These are phyloP conservation scores for Kwoniella shivajii DNA, from an alignment of 1,284 basidiomycete genomes.

Conservation along the genomic window DNA sequence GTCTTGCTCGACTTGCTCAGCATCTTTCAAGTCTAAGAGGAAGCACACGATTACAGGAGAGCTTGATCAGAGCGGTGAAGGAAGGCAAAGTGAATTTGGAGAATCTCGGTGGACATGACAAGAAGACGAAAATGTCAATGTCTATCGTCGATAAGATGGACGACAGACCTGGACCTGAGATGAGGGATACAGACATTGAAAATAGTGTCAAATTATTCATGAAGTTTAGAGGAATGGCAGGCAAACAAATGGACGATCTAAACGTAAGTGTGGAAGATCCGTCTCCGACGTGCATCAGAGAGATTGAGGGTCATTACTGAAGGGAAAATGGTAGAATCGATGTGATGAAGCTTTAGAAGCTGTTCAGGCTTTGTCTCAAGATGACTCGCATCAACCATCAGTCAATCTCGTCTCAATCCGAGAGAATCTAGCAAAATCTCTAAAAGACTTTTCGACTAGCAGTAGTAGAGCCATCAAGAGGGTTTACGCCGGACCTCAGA, in stretches of 20 bases:
- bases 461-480: slow-evolving; percentile 79
- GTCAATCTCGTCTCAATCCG: slow-evolving; percentile 66
- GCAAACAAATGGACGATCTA: slow-evolving; percentile 72
- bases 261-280: slow-evolving; percentile 61
- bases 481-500: slow-evolving; percentile 62
- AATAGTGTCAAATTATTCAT: slow-evolving; percentile 77
- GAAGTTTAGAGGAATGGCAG: slow-evolving; percentile 78
- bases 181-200: slow-evolving; percentile 59
- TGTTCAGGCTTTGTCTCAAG: slow-evolving; percentile 36
- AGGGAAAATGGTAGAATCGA: too few relatives aligned
- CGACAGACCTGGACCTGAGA: slow-evolving; percentile 53
- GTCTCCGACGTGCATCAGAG: not conserved
- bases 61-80: slow-evolving; percentile 68
- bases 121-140: slow-evolving; percentile 6
- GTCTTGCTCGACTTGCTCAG: slow-evolving; percentile 82
- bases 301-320: not conserved
- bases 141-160: slow-evolving; percentile 31
- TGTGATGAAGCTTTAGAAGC: slow-evolving; percentile 48
- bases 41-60: slow-evolving; percentile 78
- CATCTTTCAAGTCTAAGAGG: slow-evolving; percentile 84
- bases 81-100: slow-evolving; percentile 60
- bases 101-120: slow-evolving; percentile 1
- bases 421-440: slow-evolving; percentile 66
- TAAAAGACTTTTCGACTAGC: slow-evolving; percentile 64
- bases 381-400: not conserved